Base-by-base conservation (phyloP, 805 yeast genomes). In the Debaryomyces hansenii region DNA sequence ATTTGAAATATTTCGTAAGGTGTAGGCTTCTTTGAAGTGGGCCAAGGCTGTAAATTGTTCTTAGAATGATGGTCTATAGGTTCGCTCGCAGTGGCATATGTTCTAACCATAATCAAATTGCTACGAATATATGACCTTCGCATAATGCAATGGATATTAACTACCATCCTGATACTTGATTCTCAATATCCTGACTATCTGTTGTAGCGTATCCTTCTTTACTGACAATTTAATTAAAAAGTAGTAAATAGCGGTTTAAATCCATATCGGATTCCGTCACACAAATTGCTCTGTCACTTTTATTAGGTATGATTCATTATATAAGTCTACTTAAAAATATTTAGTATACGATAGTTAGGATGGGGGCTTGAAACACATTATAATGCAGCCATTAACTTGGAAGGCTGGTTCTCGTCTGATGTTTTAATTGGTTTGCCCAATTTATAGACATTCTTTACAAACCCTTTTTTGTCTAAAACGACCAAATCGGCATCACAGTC, bases 1-100 rank as follows among this genome's bases (percentile, higher is more conserved):
- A 64, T 38, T 24, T 46, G 42, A 46, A 90, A 78, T 4, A 90
- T 74, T 29, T 87, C 88, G 56, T 85, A 84, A 0, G 96, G 96
- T 0, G 84, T 66, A 0, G 95, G 90, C 27, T 70, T 57, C 11
- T 60, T 60, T 3, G 67, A 54, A 1, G 63, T 60, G 2, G 96
- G 96, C 91, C 90, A 85, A 20, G 60, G 59, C 38, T 57, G 73
- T 29, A 70, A 61, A 10, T 60, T 57, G 24, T 52, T 51, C 21
- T 56, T 52, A 15, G 56, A 41, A 44, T 67, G 72, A 35, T 56
- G 55, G 36, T 60, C 56, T 16, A 51, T 33, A 5, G 41, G 38
- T 6, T 51, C 49, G 14, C 47, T 28, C 5, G 50, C 36, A 10
- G 46, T 47, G 5, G 51, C 51, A 33, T 47, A 47, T 27, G 12